Evolutionary conservation across 2,329 filamentous ascomycete genomes (phyloP).

Genomic region (Myriosclerotinia curreyana): DNA sequence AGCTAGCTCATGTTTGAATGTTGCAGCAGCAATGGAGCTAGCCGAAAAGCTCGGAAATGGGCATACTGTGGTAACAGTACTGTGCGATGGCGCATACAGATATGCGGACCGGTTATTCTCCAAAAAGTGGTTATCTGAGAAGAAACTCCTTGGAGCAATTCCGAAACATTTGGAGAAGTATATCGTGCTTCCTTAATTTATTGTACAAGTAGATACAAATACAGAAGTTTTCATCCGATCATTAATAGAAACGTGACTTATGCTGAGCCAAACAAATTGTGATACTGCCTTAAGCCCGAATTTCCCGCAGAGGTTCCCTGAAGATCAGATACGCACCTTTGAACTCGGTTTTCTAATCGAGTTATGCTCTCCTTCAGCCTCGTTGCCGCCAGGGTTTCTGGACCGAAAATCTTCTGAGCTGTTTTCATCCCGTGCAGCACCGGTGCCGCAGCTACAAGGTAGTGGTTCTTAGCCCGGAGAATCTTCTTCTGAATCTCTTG

Average conservation of each 20-base stretch:
- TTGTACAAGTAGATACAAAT: constrained; percentile 23
- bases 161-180: constrained; percentile 87
- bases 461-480: constrained; percentile 11
- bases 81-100: constrained; percentile 95
- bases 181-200: constrained; percentile 74
- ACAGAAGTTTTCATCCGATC: constrained; percentile 14
- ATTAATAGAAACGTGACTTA: constrained; percentile 3
- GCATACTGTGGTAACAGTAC: constrained; percentile 86
- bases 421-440: constrained; percentile 43
- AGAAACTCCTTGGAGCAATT: constrained; percentile 77
- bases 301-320: neutral
- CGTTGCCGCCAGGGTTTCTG: constrained; percentile 12
- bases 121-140: constrained; percentile 81
- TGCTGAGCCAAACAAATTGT: constrained; percentile 21
- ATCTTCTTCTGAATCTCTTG: neutral
- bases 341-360: neutral
- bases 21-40: constrained; percentile 91
- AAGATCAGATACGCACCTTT: constrained; percentile 18
- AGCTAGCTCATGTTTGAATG: constrained; percentile 89
- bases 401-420: constrained; percentile 38
- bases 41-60: constrained; percentile 86
- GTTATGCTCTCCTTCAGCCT: constrained; percentile 25
- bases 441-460: constrained; percentile 40
- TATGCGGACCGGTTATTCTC: constrained; percentile 95
- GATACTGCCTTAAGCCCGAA: constrained; percentile 20